Evolutionary conservation across 139 green algal genomes (phyloP).

Genomic region (Volvox africanus): DNA sequence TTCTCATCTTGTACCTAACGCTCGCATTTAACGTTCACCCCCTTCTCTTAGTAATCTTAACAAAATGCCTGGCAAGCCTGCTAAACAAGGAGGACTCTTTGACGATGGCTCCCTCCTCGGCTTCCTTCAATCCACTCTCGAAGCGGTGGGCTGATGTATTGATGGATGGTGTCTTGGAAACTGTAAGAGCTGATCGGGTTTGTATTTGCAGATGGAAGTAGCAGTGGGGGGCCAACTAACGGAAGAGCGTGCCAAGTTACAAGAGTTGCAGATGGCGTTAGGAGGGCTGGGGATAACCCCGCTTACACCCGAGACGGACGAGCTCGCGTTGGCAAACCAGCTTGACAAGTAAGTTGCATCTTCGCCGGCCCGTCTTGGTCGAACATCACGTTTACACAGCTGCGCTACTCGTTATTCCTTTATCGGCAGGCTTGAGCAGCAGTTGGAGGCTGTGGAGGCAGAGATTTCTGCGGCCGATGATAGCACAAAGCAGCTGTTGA

Average conservation of each 20-base stretch:
- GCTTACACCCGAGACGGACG: not conserved
- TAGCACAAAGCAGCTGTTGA: not conserved
- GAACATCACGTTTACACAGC: not conserved
- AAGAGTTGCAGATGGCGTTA: constrained; percentile 18
- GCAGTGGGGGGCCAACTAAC: constrained; percentile 3
- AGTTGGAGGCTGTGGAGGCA: constrained; percentile 11
- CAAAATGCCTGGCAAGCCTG: constrained; percentile 7
- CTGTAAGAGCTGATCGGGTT: not conserved
- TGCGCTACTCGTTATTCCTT: not conserved
- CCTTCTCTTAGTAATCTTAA: not conserved
- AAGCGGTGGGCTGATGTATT: not conserved
- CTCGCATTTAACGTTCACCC: too few relatives aligned
- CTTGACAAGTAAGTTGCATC: constrained; percentile 20
- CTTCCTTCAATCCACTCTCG: not conserved
- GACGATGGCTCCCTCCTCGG: not conserved
- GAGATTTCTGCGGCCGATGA: constrained; percentile 16
- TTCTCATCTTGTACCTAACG: too few relatives aligned
- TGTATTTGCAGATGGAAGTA: constrained; percentile 18
- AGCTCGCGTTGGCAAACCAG: not conserved
- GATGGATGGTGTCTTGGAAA: not conserved
- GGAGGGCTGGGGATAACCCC: not conserved
- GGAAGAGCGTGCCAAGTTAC: constrained; percentile 27
- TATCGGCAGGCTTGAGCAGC: constrained; percentile 25
- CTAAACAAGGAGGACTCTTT: not conserved
- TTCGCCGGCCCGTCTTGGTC: too few relatives aligned